Evolutionary conservation across 768 basidiomycete genomes (phyloP), one percentile per base, ranked within the genome.

Genomic region (Naganishia onofrii): DNA sequence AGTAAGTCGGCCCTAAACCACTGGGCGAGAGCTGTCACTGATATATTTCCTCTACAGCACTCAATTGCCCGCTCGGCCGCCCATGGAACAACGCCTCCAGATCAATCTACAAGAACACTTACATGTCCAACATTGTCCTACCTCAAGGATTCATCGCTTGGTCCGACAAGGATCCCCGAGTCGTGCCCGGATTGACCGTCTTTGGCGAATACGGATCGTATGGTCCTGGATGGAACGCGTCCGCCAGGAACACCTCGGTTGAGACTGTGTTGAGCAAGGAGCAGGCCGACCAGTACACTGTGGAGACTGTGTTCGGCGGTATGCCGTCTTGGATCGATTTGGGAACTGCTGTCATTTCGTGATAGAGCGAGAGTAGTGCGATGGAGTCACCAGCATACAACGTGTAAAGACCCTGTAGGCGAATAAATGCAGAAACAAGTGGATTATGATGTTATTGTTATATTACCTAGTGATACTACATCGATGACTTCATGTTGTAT

Each of bases 61-160:
- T 0, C 81, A 75, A 1, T 9, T 87, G 87, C 73, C 88, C 83
- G 76, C 81, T 89, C 9, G 87, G 88, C 82, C 84, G 88, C 1
- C 88, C 88, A 0, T 89, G 88, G 88, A 88, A 88, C 75, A 83
- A 85, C 58, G 78, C 86, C 8, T 85, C 87, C 0, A 84, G 83
- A 0, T 84, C 86, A 0, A 84, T 88, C 0, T 88, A 81, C 70
- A 77, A 88, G 9, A 79, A 78, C 7, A 87, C 84, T 0, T 85
- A 83, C 63, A 88, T 88, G 87, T 66, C 66, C 66, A 67, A 72
- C 23, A 71, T 73, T 34, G 74, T 73, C 51, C 55, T 71, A 0
- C 71, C 72, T 3, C 64, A 65, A 10, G 74, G 74, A 15, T 73
- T 71, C 68, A 55, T 75, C 54, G 54, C 54, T 10, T 68, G 67